A percentile compares a stretch with the other conserved stretches of the same genome.
These are phyloP conservation scores for Capsicum chinense DNA, from an alignment of 257 asterid genomes.

Conservation along the genomic window DNA sequence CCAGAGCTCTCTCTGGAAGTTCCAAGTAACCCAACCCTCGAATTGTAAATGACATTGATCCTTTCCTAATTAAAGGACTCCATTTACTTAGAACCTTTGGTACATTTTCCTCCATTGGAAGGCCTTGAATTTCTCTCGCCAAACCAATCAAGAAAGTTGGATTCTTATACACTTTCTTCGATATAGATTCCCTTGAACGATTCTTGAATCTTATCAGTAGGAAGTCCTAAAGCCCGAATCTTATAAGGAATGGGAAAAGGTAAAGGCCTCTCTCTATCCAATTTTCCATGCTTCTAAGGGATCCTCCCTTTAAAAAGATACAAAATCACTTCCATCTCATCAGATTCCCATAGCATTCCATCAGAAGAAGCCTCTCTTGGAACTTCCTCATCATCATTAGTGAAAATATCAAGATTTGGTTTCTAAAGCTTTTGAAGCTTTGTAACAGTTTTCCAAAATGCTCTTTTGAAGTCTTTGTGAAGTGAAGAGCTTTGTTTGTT, in stretches of 20 bases:
- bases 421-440: too few relatives aligned
- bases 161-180: constrained; percentile 71
- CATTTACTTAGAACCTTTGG: too few relatives aligned
- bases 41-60: constrained; percentile 72
- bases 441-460: too few relatives aligned
- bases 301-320: constrained; percentile 77
- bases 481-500: too few relatives aligned
- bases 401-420: too few relatives aligned
- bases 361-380: constrained; percentile 4
- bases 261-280: constrained; percentile 58
- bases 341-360: constrained; percentile 57
- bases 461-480: too few relatives aligned
- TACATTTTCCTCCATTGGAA: too few relatives aligned
- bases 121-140: too few relatives aligned
- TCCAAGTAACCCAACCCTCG: constrained; percentile 84
- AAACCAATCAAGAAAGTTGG: constrained; percentile 6
- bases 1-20: constrained; percentile 66
- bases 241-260: constrained; percentile 77
- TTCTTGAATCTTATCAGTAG: constrained; percentile 58
- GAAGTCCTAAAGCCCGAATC: constrained; percentile 68
- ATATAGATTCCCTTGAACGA: constrained; percentile 50
- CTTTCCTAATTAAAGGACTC: constrained; percentile 65
- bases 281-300: constrained; percentile 64
- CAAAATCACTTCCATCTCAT: constrained; percentile 85
- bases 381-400: constrained; percentile 30